phyloP scores from a whole-genome alignment of 768 basidiomycete genomes.

The Fistulinella prunicolor region DNA sequence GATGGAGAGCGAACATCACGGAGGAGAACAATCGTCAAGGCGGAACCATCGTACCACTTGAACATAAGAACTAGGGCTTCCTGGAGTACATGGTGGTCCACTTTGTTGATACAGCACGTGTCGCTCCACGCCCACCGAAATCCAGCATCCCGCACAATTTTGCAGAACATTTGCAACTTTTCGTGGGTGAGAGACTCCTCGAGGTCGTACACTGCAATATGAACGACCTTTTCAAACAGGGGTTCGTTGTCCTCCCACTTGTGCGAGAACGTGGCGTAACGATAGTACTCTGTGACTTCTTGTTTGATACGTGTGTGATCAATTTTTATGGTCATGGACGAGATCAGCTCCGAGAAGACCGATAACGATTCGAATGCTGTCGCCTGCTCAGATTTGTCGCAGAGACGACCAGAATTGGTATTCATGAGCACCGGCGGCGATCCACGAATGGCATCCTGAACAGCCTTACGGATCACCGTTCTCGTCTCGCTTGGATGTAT shows the following conservation, averaged over 20 bases:
- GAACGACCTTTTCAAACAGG: background rate
- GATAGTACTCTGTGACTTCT: background rate
- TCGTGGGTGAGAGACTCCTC: background rate
- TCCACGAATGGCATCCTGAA: slow-evolving; percentile 1
- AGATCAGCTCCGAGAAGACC: slow-evolving; percentile 4
- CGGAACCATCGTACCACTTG: background rate
- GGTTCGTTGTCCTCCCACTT: background rate
- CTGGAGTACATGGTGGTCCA: background rate
- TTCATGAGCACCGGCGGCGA: slow-evolving; percentile 7
- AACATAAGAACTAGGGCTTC: background rate
- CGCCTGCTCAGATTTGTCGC: slow-evolving; percentile 1
- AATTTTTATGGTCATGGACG: slow-evolving; percentile 5
- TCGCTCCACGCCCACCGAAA: slow-evolving; percentile 10
- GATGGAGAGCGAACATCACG: background rate
- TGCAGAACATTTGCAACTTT: background rate
- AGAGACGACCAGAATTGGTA: slow-evolving; percentile 4
- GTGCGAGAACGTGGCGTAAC: background rate
- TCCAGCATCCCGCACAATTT: background rate
- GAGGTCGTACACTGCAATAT: background rate
- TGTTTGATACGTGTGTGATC: background rate
- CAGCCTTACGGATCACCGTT: background rate
- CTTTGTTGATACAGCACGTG: slow-evolving; percentile 3
- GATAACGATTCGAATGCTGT: slow-evolving; percentile 2
- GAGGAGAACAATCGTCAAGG: slow-evolving; percentile 3
- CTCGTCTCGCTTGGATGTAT: background rate